Percentiles rank a stretch among this genome's conserved stretches.
phyloP scores from a whole-genome alignment of 441 rosid genomes.

The Erodium moschatum region DNA sequence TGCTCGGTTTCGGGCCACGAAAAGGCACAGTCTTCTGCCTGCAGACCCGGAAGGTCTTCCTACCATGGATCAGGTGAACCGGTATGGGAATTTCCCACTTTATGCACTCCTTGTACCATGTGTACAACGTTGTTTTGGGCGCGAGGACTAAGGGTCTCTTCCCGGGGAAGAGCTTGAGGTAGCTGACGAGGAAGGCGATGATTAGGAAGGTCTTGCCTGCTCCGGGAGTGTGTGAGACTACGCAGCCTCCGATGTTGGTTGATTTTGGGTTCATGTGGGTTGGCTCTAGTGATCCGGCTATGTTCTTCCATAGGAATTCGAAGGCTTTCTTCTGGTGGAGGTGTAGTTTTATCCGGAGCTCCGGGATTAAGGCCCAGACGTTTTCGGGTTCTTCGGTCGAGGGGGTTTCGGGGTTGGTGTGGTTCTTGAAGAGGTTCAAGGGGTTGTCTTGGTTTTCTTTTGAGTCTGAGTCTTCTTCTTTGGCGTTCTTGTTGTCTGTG shows the following conservation, averaged over 20 bases:
- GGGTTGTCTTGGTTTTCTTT: conserved; percentile 29
- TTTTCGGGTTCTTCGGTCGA: conserved; percentile 45
- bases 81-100: conserved; percentile 89
- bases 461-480: conserved; percentile 29
- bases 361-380: conserved; percentile 79
- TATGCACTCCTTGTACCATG: conserved; percentile 93
- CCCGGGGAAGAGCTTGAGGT: conserved; percentile 76
- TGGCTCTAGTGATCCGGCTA: conserved; percentile 68
- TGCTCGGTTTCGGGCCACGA: conserved; percentile 57
- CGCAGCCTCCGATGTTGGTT: conserved; percentile 73
- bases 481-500: conserved; percentile 28
- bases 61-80: conserved; percentile 78
- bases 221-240: conserved; percentile 84
- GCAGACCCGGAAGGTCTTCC: conserved; percentile 51
- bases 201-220: conserved; percentile 91
- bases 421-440: conserved; percentile 23
- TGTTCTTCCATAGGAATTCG: conserved; percentile 75
- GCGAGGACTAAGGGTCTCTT: conserved; percentile 82
- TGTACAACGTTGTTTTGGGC: conserved; percentile 86
- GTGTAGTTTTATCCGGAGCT: conserved; percentile 52
- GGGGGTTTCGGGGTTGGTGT: conserved; percentile 24
- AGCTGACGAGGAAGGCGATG: conserved; percentile 84
- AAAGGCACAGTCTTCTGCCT: conserved; percentile 29
- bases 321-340: conserved; percentile 73
- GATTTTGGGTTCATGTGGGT: conserved; percentile 43